Evolutionary conservation across 495 filamentous ascomycete genomes (phyloP).

Genomic region (Ramalina intermedia): DNA sequence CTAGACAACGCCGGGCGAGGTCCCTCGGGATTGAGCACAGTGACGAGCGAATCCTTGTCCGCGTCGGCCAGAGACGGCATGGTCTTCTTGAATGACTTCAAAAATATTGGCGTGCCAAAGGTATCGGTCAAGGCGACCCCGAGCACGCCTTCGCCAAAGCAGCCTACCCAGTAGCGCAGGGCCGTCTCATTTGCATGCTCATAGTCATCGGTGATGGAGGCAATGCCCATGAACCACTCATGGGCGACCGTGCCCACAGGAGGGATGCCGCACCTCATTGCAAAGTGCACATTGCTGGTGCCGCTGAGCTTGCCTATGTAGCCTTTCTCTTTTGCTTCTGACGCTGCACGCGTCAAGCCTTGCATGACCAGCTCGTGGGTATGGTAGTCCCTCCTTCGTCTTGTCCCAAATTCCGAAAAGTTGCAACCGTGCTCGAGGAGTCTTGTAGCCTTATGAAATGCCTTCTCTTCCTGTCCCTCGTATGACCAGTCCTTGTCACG

Average conservation of each 20-base stretch:
- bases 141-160: constrained; percentile 81
- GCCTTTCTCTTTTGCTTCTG: constrained; percentile 46
- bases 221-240: constrained; percentile 98
- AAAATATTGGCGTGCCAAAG: constrained; percentile 83
- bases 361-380: constrained; percentile 87
- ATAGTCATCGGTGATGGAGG: constrained; percentile 81
- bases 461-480: constrained; percentile 68
- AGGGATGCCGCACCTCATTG: constrained; percentile 70
- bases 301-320: constrained; percentile 61
- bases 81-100: constrained; percentile 64
- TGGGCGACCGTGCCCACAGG: constrained; percentile 92
- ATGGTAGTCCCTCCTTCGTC: constrained; percentile 79
- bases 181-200: constrained; percentile 66
- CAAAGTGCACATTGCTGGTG: constrained; percentile 94
- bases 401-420: constrained; percentile 87
- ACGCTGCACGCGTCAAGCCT: constrained; percentile 59
- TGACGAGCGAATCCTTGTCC: constrained; percentile 19
- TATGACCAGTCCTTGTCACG: constrained; percentile 82
- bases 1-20: constrained; percentile 16
- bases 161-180: constrained; percentile 73
- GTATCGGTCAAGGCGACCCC: constrained; percentile 95
- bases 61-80: constrained; percentile 28
- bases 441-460: constrained; percentile 57
- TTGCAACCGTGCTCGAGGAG: constrained; percentile 71
- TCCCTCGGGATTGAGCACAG: constrained; percentile 17